Base-by-base conservation (phyloP, 108 stramenopile genomes). In the Nannochloropsis oceanica region DNA sequence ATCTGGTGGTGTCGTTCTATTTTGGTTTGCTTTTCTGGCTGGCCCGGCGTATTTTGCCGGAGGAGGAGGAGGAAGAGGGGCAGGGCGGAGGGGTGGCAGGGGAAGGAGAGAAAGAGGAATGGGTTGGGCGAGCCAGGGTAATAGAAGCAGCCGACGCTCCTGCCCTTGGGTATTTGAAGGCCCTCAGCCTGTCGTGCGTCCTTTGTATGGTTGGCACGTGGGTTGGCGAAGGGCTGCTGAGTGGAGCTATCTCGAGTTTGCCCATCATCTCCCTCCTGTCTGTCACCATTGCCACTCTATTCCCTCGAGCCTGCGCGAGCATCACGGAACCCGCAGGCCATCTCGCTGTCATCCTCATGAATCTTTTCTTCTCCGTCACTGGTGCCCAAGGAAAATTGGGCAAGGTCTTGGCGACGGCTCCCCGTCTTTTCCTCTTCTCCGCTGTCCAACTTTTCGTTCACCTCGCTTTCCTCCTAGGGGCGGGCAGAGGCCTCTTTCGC, bases 351-450 rank as follows among this genome's bases (percentile, higher is more conserved):
- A 34, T 93, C 26, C 93, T 93, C 85, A 92, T 95, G n/a, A 94
- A 95, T 90, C 89, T 95, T 83, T 96, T 96, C 89, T 96, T 97
- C 86, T 95, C 96, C 27, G 94, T 93, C 27, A 94, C 94, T 2
- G 96, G 96, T 0, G 95, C 95, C 9, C 93, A 85, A 34, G 88
- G 88, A 1, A 82, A 80, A 73, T 26, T 89, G 0, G 84, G 86
- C 13, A 26, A 85, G 13, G 88, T 89, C 25, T 43, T 87, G 80
- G 81, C 44, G 1, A 89, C 88, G 13, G 88, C 87, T 7, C 88
- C 96, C 7, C 91, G 93, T 11, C 88, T 97, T 25, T 92, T 96
- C 90, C 92, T 93, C 43, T 95, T 96, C 87, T 94, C 92, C 25
- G 84, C 91, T 12, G 82, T 95, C 25, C 96, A 96, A 82, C 90